Percentiles rank a stretch among this genome's conserved stretches.
Evolutionary conservation across 2,329 filamentous ascomycete species (phyloP).

Genomic region (Furcasterigmium sp.): DNA sequence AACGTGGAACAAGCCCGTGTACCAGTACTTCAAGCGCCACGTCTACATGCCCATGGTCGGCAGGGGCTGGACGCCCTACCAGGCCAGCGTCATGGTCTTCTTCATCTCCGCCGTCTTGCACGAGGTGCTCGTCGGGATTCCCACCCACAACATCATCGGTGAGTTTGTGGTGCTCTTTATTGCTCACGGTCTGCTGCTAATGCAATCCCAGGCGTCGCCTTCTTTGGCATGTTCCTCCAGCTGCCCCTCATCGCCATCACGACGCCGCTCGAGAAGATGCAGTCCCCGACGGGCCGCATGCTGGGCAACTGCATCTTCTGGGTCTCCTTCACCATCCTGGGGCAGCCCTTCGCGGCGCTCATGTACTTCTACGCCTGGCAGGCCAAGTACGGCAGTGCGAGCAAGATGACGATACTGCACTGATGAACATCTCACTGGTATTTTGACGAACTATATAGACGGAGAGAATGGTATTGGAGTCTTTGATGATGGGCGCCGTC

Average conservation of each 20-base stretch:
- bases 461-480: not conserved
- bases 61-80: conserved; percentile 66
- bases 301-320: conserved; percentile 94
- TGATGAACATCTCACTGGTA: not conserved
- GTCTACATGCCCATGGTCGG: conserved; percentile 85
- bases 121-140: conserved; percentile 87
- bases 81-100: conserved; percentile 80
- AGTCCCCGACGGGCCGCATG: conserved; percentile 68
- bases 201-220: conserved; percentile 68
- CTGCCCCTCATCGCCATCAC: conserved; percentile 83
- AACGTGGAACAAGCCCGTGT: conserved; percentile 96
- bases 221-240: conserved; percentile 89
- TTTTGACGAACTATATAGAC: not conserved
- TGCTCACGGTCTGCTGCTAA: no score
- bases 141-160: conserved; percentile 91
- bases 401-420: conserved; percentile 26
- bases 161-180: no score
- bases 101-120: conserved; percentile 83
- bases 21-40: conserved; percentile 93
- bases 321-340: conserved; percentile 92
- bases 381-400: conserved; percentile 88
- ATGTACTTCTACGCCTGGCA: conserved; percentile 99
- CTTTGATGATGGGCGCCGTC: no score
- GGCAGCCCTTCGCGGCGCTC: conserved; percentile 86
- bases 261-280: conserved; percentile 71